A percentile compares a stretch with the other conserved stretches of the same genome.
Conservation (phyloP, 2,329 filamentous ascomycete species). For the Fusarium albidum region DNA sequence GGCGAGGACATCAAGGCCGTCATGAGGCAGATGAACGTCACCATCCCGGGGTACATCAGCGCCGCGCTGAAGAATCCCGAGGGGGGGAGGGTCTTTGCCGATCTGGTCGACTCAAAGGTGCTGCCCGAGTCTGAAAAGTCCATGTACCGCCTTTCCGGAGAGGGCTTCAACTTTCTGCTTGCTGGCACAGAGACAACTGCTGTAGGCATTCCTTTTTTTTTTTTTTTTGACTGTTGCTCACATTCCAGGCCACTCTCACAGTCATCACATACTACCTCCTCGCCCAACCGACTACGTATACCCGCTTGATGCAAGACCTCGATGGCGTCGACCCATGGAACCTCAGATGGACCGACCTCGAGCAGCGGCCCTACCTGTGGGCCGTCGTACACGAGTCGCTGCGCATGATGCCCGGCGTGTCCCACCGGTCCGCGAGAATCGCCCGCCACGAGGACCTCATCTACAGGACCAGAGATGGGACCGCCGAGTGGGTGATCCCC, state of each 20-base stretch:
- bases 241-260: conserved; percentile 41
- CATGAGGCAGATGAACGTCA: conserved; percentile 28
- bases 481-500: conserved; percentile 34
- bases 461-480: conserved; percentile 35
- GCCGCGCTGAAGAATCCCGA: conserved; percentile 17
- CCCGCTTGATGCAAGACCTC: conserved; percentile 43
- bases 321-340: conserved; percentile 37
- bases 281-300: conserved; percentile 42
- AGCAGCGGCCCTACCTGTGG: conserved; percentile 47
- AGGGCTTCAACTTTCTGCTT: conserved; percentile 47
- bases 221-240: too few relatives aligned
- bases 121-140: conserved; percentile 49
- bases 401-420: conserved; percentile 45
- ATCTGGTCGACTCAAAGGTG: conserved; percentile 31
- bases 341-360: conserved; percentile 43
- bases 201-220: conserved; percentile 33
- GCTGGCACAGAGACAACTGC: conserved; percentile 51
- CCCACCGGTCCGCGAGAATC: conserved; percentile 35
- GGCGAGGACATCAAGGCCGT: conserved; percentile 25
- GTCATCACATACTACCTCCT: conserved; percentile 49
- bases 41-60: conserved; percentile 19
- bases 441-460: conserved; percentile 40
- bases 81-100: conserved; percentile 24
- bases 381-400: conserved; percentile 50
- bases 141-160: conserved; percentile 45